phyloP scores from a whole-genome alignment of 2,329 filamentous ascomycete species.

The Claviceps arundinis region DNA sequence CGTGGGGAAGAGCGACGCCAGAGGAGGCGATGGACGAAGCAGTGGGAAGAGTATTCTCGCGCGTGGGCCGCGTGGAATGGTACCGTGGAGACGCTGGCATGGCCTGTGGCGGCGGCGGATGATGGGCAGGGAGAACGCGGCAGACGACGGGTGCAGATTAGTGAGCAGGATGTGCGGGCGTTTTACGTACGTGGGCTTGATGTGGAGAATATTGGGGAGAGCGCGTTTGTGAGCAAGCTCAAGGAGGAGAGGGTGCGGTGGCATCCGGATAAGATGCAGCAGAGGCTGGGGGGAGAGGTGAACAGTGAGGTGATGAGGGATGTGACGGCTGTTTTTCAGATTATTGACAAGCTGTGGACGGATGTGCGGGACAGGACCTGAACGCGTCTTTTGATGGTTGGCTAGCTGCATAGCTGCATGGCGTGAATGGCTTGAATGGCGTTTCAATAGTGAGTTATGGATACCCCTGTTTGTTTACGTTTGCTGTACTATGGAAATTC shows the following conservation, averaged over 20 bases:
- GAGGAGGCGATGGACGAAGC: constrained; percentile 38
- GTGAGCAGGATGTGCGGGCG: constrained; percentile 45
- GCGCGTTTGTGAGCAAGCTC: constrained; percentile 37
- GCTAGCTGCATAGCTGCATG: no score
- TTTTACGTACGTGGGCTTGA: constrained; percentile 49
- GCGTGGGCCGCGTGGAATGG: constrained; percentile 49
- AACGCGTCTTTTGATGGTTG: neutral
- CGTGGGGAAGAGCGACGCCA: constrained; percentile 51
- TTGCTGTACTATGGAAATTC: neutral
- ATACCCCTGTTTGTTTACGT: neutral
- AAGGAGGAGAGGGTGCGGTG: constrained; percentile 82
- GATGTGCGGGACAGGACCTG: constrained; percentile 30
- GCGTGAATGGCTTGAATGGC: neutral
- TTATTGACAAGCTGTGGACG: constrained; percentile 70
- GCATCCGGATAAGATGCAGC: constrained; percentile 98
- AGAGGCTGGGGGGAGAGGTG: constrained; percentile 62
- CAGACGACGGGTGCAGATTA: constrained; percentile 27
- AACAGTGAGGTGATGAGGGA: constrained; percentile 59
- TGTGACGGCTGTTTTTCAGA: constrained; percentile 85
- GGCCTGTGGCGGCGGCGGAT: constrained; percentile 51
- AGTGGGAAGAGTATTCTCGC: constrained; percentile 51
- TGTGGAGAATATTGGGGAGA: constrained; percentile 29
- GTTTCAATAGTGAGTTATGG: neutral
- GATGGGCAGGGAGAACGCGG: constrained; percentile 30
- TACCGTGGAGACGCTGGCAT: constrained; percentile 36